Base-by-base conservation (phyloP, 2,329 filamentous ascomycete species). In the Aureobasidium sp. region DNA sequence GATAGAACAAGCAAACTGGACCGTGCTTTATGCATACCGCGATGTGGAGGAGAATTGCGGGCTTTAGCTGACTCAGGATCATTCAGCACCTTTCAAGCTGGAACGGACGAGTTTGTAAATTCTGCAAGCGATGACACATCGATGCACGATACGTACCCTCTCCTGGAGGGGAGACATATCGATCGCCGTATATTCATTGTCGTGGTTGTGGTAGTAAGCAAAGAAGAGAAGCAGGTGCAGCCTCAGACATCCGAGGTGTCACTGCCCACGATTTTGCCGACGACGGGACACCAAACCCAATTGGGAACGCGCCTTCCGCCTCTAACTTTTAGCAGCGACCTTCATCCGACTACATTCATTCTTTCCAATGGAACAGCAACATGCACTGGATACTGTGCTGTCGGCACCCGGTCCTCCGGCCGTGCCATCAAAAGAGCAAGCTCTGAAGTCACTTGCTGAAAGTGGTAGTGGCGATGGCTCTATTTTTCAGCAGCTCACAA, bases 401-500 rank as follows among this genome's bases (percentile, higher is more conserved):
- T 47, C 64, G 64, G 64, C 65, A 27, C 47, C 67, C 60, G 68
- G 49, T 15, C 15, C 52, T 24, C 27, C 29, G 19, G 31, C 61
- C 17, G 54, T 12, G n/a, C 45, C 33, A 3, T 33, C 63, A 8
- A 70, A 65, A 40, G 59, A 71, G 58, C 67, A 74, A 67, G 68
- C 75, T 60, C 67, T 77, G 60, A 74, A 73, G 66, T 72, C 76
- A 47, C 64, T 74, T 39, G 68, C 70, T 54, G 70, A 71, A 50
- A 62, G 67, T 47, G 67, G 69, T 40, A 68, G 68, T 61, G 74
- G 68, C 52, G 68, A 75, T 62, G 72, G 70, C 54, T 75, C 76
- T 6, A 64, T 79, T 22, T 74, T 78, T 56, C 70, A 73, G 22
- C 78, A 81, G 48, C 70, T 81, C 48, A 74, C 76, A 29, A 73